Conservation (phyloP, 1,284 basidiomycete species). For the Pyrrhoderma lamaoense region DNA sequence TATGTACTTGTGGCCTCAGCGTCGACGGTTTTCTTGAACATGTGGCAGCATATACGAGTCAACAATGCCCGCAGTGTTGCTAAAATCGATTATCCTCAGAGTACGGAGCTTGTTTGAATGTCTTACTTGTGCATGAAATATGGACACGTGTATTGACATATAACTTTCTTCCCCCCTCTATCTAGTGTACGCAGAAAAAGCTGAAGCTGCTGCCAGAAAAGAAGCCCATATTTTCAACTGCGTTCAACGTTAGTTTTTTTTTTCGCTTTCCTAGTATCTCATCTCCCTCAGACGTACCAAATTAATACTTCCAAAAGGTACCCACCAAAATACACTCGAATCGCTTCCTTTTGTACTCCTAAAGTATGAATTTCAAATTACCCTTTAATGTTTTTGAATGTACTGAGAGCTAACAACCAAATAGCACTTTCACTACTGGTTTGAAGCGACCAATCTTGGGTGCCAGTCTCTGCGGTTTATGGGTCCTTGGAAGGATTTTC, state of each 20-base stretch:
- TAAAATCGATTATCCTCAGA: conserved; percentile 55
- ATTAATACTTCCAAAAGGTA: conserved; percentile 32
- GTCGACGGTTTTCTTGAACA: conserved; percentile 42
- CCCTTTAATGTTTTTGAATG: conserved; percentile 2
- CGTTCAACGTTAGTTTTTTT: conserved; percentile 43
- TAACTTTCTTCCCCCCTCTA: background rate
- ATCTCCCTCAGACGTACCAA: background rate
- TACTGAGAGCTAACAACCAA: background rate
- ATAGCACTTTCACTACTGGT: conserved; percentile 49
- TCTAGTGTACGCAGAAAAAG: conserved; percentile 48
- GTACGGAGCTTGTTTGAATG: too few relatives aligned
- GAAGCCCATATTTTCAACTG: conserved; percentile 42
- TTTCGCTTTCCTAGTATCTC: too few relatives aligned
- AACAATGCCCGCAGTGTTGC: conserved; percentile 42
- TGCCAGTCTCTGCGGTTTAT: conserved; percentile 45
- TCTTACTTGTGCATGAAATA: too few relatives aligned
- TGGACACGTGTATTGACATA: background rate
- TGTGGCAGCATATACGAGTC: conserved; percentile 46
- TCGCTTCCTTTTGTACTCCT: conserved; percentile 36
- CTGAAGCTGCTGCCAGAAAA: conserved; percentile 32
- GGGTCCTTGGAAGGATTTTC: conserved; percentile 47
- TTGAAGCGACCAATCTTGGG: conserved; percentile 51
- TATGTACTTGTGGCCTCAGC: conserved; percentile 48
- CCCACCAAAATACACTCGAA: conserved; percentile 72
- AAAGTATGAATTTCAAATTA: conserved; percentile 30